Evolutionary conservation across 2,329 filamentous ascomycete species (phyloP).

Genomic region (Tolypocladium tropicale): DNA sequence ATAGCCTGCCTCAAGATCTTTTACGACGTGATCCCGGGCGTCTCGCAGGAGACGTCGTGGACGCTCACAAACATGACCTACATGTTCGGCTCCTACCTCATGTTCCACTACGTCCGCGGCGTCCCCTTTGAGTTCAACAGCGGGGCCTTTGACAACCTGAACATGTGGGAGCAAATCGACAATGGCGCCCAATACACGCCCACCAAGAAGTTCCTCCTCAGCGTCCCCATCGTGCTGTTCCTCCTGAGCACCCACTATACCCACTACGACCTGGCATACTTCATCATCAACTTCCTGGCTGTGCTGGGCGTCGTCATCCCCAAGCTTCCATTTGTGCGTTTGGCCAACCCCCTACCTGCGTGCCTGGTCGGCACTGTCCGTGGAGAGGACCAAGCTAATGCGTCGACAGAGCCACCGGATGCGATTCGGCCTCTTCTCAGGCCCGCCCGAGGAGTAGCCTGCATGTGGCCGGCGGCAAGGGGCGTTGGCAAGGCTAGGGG

Average conservation of each 20-base stretch:
- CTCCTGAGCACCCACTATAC: conserved; percentile 97
- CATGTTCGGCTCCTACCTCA: conserved; percentile 97
- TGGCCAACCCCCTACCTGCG: neutral
- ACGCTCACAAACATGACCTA: conserved; percentile 98
- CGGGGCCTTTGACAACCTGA: conserved; percentile 96
- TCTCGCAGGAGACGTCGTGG: conserved; percentile 98
- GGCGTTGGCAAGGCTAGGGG: conserved; percentile 3
- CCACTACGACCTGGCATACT: conserved; percentile 94
- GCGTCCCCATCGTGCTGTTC: conserved; percentile 88
- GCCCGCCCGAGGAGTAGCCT: conserved; percentile 48
- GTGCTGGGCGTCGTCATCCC: conserved; percentile 90
- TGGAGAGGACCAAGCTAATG: conserved; percentile 11
- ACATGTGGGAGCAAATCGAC: conserved; percentile 99
- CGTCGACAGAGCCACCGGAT: conserved; percentile 59
- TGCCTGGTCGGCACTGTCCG: neutral
- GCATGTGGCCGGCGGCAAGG: neutral
- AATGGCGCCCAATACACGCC: conserved; percentile 98
- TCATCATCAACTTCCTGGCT: conserved; percentile 92
- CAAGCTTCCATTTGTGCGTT: conserved; percentile 85
- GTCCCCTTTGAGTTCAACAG: conserved; percentile 98
- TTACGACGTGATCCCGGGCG: conserved; percentile 91
- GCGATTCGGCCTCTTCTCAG: conserved; percentile 65
- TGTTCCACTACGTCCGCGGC: conserved; percentile 98
- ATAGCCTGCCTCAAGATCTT: conserved; percentile 90
- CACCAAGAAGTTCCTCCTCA: conserved; percentile 94